A percentile compares a stretch with the other conserved stretches of the same genome.
These are phyloP conservation scores for Fusarium neocosmosporiellum DNA, from an alignment of 2,329 filamentous ascomycete species.

Conservation along the genomic window DNA sequence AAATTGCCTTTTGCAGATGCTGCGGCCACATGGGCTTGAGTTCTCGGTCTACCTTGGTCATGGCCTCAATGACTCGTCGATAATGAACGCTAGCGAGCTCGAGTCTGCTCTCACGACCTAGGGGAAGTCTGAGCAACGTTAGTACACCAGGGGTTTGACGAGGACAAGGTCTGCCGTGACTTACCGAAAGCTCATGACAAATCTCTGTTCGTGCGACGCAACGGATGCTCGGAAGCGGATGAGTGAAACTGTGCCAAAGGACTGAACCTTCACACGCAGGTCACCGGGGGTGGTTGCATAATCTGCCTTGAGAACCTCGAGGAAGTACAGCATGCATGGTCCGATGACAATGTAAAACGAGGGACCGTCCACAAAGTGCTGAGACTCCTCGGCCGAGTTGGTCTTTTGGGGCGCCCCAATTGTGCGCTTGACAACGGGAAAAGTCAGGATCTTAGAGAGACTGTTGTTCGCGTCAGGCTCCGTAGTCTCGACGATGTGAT, in stretches of 20 bases:
- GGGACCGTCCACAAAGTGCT: conserved; percentile 60
- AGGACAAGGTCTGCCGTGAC: conserved; percentile 22
- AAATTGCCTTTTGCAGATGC: conserved; percentile 64
- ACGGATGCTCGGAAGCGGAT: conserved; percentile 64
- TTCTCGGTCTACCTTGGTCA: conserved; percentile 65
- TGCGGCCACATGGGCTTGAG: conserved; percentile 70
- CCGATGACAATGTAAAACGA: conserved; percentile 67
- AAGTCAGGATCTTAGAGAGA: conserved; percentile 54
- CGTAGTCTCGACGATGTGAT: conserved; percentile 57
- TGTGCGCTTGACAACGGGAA: conserved; percentile 63
- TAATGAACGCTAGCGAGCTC: conserved; percentile 67
- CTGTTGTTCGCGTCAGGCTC: conserved; percentile 50
- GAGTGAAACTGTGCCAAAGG: conserved; percentile 64
- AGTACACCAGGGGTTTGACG: conserved; percentile 1
- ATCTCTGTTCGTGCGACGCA: conserved; percentile 64
- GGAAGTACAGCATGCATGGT: conserved; percentile 63
- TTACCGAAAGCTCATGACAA: conserved; percentile 66
- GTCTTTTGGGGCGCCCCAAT: conserved; percentile 54
- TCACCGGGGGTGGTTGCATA: conserved; percentile 56
- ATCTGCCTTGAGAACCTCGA: conserved; percentile 61
- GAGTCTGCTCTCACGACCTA: conserved; percentile 57
- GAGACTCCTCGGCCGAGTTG: conserved; percentile 55
- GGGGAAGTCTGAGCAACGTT: conserved; percentile 50
- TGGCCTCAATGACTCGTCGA: conserved; percentile 63
- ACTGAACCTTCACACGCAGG: conserved; percentile 61